Conservation (phyloP, 495 filamentous ascomycete genomes). For the Podospora sp. region DNA sequence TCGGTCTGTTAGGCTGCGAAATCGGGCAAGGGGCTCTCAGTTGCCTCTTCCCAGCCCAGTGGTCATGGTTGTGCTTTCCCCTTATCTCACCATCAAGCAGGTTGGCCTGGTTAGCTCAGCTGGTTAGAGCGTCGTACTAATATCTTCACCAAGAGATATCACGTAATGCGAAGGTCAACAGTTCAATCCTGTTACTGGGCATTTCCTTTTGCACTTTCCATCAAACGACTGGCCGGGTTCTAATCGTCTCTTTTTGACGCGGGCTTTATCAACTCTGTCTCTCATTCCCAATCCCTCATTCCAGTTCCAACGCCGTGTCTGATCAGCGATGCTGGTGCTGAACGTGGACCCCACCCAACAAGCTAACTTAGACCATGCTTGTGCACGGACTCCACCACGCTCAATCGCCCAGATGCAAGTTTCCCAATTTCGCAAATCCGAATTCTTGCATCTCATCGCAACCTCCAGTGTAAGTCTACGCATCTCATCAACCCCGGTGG, state of each 20-base stretch:
- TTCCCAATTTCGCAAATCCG: not conserved
- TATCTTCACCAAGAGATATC: conserved; percentile 23
- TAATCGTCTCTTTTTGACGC: too few relatives aligned
- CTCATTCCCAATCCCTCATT: too few relatives aligned
- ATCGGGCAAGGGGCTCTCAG: too few relatives aligned
- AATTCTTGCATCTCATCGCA: not conserved
- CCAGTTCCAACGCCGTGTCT: too few relatives aligned
- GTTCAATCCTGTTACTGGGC: conserved; percentile 42
- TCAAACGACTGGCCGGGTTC: too few relatives aligned
- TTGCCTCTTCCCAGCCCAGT: not conserved
- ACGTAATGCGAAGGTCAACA: conserved; percentile 39
- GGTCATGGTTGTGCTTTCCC: not conserved
- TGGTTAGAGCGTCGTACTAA: conserved; percentile 43
- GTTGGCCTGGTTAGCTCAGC: conserved; percentile 38
- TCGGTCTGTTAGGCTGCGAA: too few relatives aligned
- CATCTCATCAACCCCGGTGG: not conserved
- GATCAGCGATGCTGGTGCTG: too few relatives aligned
- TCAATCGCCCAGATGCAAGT: not conserved
- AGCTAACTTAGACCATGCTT: not conserved
- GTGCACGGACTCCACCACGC: not conserved
- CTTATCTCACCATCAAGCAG: not conserved
- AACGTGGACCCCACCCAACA: not conserved
- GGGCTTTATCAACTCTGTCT: too few relatives aligned
- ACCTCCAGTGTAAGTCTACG: not conserved
- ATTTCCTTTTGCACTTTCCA: conserved; percentile 16